Evolutionary conservation across 179 eudicot genomes (phyloP).

Genomic region (Dionaea muscipula): DNA sequence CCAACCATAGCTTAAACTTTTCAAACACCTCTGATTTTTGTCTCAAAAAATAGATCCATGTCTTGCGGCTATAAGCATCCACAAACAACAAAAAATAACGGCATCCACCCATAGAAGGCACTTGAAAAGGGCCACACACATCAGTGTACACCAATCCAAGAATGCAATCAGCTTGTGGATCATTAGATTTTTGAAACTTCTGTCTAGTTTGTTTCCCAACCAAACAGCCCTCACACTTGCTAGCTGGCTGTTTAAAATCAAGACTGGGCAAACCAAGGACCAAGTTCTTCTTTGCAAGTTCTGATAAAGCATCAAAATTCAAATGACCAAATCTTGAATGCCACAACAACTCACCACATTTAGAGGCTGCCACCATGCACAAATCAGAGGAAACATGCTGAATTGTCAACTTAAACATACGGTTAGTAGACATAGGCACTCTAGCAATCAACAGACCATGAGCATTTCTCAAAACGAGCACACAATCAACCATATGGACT

Average conservation of each 20-base stretch:
- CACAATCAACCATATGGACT: not conserved
- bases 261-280: no score
- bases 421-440: not conserved
- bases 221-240: not conserved
- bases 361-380: not conserved
- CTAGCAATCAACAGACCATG: constrained; percentile 1
- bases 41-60: no score
- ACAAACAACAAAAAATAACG: no score
- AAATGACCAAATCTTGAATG: constrained; percentile 16
- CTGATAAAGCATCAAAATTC: not conserved
- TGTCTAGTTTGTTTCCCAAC: not conserved
- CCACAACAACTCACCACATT: constrained; percentile 6
- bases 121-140: not conserved
- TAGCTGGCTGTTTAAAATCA: no score
- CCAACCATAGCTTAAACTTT: no score
- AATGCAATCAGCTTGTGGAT: not conserved
- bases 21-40: no score
- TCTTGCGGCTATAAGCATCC: no score
- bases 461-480: constrained; percentile 1
- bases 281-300: no score
- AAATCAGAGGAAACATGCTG: not conserved
- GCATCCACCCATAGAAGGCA: no score
- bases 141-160: not conserved
- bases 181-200: not conserved
- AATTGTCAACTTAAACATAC: constrained; percentile 5